Evolutionary conservation across 164 flowering plant genomes (phyloP).

Genomic region (Nelumbo lutea): DNA sequence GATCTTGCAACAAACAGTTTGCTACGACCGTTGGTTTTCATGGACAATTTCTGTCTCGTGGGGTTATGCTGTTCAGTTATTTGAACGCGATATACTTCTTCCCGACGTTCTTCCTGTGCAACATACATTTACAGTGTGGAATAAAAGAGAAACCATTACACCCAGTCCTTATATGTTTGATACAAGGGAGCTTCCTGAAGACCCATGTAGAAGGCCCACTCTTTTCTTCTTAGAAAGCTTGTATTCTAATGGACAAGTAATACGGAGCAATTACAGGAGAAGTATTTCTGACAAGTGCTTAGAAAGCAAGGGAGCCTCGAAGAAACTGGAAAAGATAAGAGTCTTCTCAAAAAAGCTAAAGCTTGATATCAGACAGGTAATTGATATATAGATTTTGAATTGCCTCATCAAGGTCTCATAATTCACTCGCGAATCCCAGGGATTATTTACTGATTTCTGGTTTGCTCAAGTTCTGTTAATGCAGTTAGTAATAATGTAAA

Average conservation of each 20-base stretch:
- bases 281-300: constrained; percentile 27
- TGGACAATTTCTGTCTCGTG: constrained; percentile 64
- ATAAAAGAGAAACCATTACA: constrained; percentile 23
- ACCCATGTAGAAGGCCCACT: constrained; percentile 54
- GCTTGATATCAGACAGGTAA: constrained; percentile 50
- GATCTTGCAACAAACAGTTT: constrained; percentile 68
- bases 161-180: constrained; percentile 49
- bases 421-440: no score
- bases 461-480: no score
- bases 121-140: constrained; percentile 64
- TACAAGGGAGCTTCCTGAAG: constrained; percentile 44
- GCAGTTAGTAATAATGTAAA: no score
- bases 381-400: background rate
- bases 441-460: no score
- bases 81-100: constrained; percentile 47
- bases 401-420: background rate
- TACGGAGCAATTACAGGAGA: constrained; percentile 40
- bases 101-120: constrained; percentile 54
- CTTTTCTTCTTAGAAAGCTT: constrained; percentile 48
- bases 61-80: constrained; percentile 78
- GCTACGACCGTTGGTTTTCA: constrained; percentile 46
- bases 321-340: constrained; percentile 31
- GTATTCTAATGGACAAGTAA: constrained; percentile 19
- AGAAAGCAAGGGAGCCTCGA: constrained; percentile 10
- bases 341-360: constrained; percentile 47